phyloP scores from a whole-genome alignment of 176 grass and related monocot species.

The Bromus sterilis region DNA sequence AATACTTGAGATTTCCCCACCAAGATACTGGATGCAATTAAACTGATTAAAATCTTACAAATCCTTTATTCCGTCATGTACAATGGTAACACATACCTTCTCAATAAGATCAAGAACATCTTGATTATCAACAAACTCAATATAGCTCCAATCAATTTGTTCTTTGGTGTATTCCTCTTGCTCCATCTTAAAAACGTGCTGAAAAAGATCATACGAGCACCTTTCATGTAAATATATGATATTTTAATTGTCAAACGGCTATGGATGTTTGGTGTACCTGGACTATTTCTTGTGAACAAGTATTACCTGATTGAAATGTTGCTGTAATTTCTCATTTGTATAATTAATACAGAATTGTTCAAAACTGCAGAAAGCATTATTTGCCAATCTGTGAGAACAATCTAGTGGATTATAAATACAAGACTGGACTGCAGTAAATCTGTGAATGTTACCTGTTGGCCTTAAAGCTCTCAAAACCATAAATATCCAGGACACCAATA shows the following conservation, averaged over 20 bases:
- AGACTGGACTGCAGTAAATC: background rate
- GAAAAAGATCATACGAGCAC: constrained; percentile 39
- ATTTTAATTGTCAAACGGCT: constrained; percentile 14
- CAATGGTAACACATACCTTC: constrained; percentile 50
- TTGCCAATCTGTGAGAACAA: constrained; percentile 7
- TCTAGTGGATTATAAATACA: background rate
- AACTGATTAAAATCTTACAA: constrained; percentile 1
- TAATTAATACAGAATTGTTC: constrained; percentile 99
- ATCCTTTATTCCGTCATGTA: background rate
- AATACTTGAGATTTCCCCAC: background rate
- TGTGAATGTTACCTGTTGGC: constrained; percentile 56
- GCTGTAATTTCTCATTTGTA: constrained; percentile 98
- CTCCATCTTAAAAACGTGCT: constrained; percentile 99
- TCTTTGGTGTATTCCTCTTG: constrained; percentile 99
- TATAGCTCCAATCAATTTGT: constrained; percentile 99
- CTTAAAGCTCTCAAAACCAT: constrained; percentile 99
- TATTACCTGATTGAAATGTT: constrained; percentile 97
- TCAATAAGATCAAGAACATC: constrained; percentile 99
- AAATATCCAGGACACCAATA: constrained; percentile 97
- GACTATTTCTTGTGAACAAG: constrained; percentile 25
- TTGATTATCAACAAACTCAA: constrained; percentile 98
- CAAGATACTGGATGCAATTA: background rate
- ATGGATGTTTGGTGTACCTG: constrained; percentile 7
- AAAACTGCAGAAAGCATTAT: constrained; percentile 50
- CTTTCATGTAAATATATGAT: constrained; percentile 22